Percentiles rank a stretch among this genome's conserved stretches.
These are phyloP conservation scores for Stenogyne calaminthoides DNA, from an alignment of 305 asterid species.

Conservation along the genomic window DNA sequence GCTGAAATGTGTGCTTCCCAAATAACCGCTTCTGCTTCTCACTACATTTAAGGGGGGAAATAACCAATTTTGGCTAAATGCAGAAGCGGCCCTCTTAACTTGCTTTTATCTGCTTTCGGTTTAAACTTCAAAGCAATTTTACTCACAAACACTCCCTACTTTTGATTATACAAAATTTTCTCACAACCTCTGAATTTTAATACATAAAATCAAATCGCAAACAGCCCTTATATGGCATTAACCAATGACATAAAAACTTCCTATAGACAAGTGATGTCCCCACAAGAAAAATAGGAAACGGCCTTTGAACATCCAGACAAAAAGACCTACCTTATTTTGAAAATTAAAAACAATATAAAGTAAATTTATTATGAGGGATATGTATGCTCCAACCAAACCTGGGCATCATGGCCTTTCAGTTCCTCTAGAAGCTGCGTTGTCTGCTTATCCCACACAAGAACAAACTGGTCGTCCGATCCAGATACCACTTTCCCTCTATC, in stretches of 20 bases:
- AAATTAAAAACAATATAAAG: background rate
- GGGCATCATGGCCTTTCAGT: conserved; percentile 86
- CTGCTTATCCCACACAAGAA: conserved; percentile 97
- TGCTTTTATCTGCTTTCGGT: no score
- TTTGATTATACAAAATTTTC: no score
- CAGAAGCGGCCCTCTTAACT: no score
- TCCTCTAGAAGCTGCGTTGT: conserved; percentile 92
- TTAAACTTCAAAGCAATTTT: no score
- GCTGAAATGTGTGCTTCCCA: no score
- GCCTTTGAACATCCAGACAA: background rate
- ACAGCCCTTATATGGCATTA: background rate
- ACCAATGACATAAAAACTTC: background rate
- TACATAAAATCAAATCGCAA: no score
- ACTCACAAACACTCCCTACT: no score
- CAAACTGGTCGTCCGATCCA: conserved; percentile 93
- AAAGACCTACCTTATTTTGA: background rate
- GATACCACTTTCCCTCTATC: conserved; percentile 95
- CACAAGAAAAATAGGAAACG: background rate
- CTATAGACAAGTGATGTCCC: background rate
- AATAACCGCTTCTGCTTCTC: no score
- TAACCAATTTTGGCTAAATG: background rate
- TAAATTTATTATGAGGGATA: background rate
- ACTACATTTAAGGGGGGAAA: no score
- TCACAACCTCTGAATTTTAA: no score
- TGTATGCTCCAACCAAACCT: conserved; percentile 46